Evolutionary conservation across 73 alveolate species (phyloP).

Genomic region (Effrenium voratum): DNA sequence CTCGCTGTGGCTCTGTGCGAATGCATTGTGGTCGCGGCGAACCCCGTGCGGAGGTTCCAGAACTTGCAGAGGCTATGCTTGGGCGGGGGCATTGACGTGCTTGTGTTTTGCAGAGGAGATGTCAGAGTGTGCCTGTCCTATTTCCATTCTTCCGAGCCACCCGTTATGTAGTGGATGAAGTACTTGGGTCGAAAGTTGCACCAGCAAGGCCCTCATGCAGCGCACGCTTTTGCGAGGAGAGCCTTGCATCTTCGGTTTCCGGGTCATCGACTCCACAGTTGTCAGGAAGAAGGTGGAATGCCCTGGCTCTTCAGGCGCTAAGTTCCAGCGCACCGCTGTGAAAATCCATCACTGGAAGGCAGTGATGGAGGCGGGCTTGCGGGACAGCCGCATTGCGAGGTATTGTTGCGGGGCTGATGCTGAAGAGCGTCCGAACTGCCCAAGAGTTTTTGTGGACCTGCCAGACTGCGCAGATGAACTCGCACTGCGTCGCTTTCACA

Average conservation of each 20-base stretch:
- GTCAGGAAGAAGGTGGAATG: not conserved
- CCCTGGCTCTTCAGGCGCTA: not conserved
- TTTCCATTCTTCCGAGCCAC: no score
- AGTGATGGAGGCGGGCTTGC: not conserved
- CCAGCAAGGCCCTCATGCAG: not conserved
- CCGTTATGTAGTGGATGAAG: no score
- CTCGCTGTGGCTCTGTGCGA: no score
- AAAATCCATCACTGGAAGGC: slow-evolving; percentile 4
- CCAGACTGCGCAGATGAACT: not conserved
- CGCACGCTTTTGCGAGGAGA: slow-evolving; percentile 9
- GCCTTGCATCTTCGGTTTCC: not conserved
- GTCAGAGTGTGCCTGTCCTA: no score
- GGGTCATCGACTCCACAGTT: not conserved
- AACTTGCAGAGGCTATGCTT: no score
- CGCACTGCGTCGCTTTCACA: no score
- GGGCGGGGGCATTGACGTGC: no score
- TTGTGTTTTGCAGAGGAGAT: no score
- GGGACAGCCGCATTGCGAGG: not conserved
- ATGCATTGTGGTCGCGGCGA: no score
- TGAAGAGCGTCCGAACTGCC: not conserved
- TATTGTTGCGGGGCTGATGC: not conserved
- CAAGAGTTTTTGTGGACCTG: not conserved
- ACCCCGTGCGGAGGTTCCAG: no score
- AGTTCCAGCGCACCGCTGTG: not conserved
- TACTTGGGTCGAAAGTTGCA: no score